Evolutionary conservation across 371 early-diverging fungal genomes (phyloP).

Genomic region (Gilbertella persicaria): DNA sequence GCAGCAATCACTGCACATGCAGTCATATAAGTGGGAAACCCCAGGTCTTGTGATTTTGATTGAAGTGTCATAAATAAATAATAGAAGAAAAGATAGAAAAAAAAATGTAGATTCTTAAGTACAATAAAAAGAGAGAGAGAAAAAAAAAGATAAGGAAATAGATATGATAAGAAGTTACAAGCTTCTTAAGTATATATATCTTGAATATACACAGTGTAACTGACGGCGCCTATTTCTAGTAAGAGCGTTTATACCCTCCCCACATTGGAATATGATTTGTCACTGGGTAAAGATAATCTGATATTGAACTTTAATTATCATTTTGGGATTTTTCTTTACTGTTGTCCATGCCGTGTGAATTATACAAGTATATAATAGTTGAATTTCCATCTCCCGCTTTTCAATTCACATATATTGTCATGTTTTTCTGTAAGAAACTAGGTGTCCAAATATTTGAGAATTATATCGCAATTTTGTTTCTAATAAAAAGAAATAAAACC

Average conservation of each 20-base stretch:
- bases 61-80: conserved; percentile 19
- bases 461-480: no score
- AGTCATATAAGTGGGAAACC: conserved; percentile 40
- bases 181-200: no score
- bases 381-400: no score
- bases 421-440: no score
- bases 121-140: conserved; percentile 9
- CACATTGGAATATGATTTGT: conserved; percentile 19
- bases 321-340: background rate
- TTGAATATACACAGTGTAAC: no score
- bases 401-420: no score
- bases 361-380: conserved; percentile 27
- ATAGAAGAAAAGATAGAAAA: conserved; percentile 7
- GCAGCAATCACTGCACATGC: conserved; percentile 41
- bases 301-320: no score
- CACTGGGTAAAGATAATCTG: conserved; percentile 6
- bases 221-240: conserved; percentile 11
- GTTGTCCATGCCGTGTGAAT: conserved; percentile 14
- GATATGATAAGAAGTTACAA: no score
- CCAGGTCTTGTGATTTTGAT: conserved; percentile 37
- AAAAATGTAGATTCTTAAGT: background rate
- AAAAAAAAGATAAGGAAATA: conserved; percentile 8
- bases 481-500: no score
- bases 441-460: no score
- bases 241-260: conserved; percentile 22